A percentile compares a stretch with the other conserved stretches of the same genome.
Evolutionary conservation across 495 filamentous ascomycete genomes (phyloP).

Genomic region (Zalerion maritima): DNA sequence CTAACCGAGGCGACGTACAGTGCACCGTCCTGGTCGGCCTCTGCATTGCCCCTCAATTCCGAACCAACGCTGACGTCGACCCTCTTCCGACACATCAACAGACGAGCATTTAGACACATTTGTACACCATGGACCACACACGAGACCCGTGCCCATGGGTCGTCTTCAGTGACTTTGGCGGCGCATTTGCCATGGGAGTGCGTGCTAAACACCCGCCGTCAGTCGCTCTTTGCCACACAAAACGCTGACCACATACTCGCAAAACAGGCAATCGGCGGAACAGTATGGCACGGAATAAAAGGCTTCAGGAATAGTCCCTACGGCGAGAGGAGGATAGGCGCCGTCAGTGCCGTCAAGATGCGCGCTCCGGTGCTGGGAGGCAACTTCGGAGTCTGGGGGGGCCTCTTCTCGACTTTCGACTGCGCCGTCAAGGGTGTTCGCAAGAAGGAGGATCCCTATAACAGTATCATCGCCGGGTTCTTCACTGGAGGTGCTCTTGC

Average conservation of each 20-base stretch:
- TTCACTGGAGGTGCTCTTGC: conserved; percentile 90
- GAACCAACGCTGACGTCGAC: too few species aligned
- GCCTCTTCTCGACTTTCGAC: conserved; percentile 85
- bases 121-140: conserved; percentile 64
- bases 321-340: conserved; percentile 89
- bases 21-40: too few species aligned
- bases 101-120: too few species aligned
- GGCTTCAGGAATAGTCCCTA: conserved; percentile 80
- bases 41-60: too few species aligned
- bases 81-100: conserved; percentile 17
- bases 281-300: conserved; percentile 97
- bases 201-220: conserved; percentile 16
- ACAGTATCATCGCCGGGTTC: conserved; percentile 91
- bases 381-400: conserved; percentile 97
- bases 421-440: conserved; percentile 93
- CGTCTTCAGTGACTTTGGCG: conserved; percentile 88
- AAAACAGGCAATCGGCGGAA: conserved; percentile 71
- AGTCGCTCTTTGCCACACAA: conserved; percentile 1
- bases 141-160: conserved; percentile 95
- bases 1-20: too few species aligned
- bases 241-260: conserved; percentile 3
- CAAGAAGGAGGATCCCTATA: conserved; percentile 95
- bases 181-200: conserved; percentile 96
- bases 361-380: conserved; percentile 90
- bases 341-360: conserved; percentile 92